These are phyloP conservation scores for Wickerhamiella lipophila DNA, from an alignment of 805 yeast genomes.

Conservation along the genomic window DNA sequence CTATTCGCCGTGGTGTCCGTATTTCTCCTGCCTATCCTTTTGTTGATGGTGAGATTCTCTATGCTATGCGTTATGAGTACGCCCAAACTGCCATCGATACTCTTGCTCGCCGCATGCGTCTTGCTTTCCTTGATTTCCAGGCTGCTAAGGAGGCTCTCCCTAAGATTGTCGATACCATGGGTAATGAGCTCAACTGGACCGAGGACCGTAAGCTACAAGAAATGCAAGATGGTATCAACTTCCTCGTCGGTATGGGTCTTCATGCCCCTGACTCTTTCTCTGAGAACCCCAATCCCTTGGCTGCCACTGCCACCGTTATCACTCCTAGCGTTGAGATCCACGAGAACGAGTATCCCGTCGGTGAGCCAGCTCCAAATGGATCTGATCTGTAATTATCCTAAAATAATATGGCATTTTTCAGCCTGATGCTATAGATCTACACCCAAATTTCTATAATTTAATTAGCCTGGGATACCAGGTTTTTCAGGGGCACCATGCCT, in stretches of 20 bases:
- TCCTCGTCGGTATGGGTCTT: conserved; percentile 32
- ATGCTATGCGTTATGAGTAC: conserved; percentile 71
- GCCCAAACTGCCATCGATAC: conserved; percentile 81
- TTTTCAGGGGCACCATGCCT: neutral
- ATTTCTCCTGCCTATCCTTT: conserved; percentile 49
- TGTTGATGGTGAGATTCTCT: conserved; percentile 71
- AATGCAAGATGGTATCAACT: conserved; percentile 28
- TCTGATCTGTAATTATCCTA: neutral
- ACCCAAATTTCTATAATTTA: neutral
- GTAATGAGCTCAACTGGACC: conserved; percentile 64
- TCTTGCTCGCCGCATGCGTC: conserved; percentile 83
- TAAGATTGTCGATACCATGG: conserved; percentile 77
- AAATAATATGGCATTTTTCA: neutral
- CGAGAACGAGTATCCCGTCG: conserved; percentile 2
- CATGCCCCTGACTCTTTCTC: conserved; percentile 12
- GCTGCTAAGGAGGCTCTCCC: conserved; percentile 73
- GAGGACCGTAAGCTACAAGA: conserved; percentile 43
- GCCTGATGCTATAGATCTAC: neutral
- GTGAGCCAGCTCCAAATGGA: conserved; percentile 2
- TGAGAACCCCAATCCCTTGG: conserved; percentile 6
- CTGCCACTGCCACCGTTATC: conserved; percentile 9
- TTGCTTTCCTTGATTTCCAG: conserved; percentile 79
- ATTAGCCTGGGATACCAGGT: neutral
- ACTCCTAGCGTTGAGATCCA: conserved; percentile 5
- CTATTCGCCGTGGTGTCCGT: conserved; percentile 35